Percentiles rank a stretch among this genome's conserved stretches.
These are phyloP conservation scores for Aspergillus cavernicola DNA, from an alignment of 495 filamentous ascomycete species.

Conservation along the genomic window DNA sequence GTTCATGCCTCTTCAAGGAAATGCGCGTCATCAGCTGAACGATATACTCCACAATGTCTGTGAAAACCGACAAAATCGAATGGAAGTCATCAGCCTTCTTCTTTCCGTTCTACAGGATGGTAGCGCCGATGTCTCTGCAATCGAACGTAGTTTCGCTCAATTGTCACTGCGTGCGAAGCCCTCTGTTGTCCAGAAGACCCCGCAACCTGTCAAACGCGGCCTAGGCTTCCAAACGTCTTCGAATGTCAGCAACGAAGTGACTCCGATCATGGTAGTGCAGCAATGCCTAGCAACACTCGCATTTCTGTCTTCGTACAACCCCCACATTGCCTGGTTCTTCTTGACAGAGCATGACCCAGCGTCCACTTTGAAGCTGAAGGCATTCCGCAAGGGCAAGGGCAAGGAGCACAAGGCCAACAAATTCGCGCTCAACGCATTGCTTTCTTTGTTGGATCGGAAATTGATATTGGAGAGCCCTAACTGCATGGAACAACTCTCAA, in stretches of 20 bases:
- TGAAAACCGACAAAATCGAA: conserved; percentile 88
- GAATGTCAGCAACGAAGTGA: conserved; percentile 67
- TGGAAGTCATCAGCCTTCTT: conserved; percentile 90
- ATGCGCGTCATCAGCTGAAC: conserved; percentile 73
- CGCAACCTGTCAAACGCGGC: conserved; percentile 69
- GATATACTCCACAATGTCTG: conserved; percentile 84
- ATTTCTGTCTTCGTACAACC: conserved; percentile 76
- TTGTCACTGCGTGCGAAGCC: conserved; percentile 89
- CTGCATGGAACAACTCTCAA: conserved; percentile 91
- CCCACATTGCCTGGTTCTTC: conserved; percentile 87
- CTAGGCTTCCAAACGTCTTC: conserved; percentile 53
- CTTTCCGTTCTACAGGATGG: conserved; percentile 97
- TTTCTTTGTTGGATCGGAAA: conserved; percentile 82
- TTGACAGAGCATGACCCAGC: conserved; percentile 86
- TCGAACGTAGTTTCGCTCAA: conserved; percentile 92
- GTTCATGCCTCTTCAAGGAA: conserved; percentile 90
- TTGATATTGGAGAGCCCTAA: conserved; percentile 91
- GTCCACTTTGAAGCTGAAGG: conserved; percentile 67
- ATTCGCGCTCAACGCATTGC: conserved; percentile 86
- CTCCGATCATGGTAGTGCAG: conserved; percentile 90
- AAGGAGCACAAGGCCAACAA: conserved; percentile 79
- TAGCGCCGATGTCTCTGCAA: conserved; percentile 83
- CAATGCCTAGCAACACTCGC: conserved; percentile 83
- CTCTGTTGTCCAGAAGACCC: conserved; percentile 70
- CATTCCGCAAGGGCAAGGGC: conserved; percentile 80